Base-by-base conservation (phyloP, 2,329 filamentous ascomycete genomes). In the Calonectria hongkongensis region DNA sequence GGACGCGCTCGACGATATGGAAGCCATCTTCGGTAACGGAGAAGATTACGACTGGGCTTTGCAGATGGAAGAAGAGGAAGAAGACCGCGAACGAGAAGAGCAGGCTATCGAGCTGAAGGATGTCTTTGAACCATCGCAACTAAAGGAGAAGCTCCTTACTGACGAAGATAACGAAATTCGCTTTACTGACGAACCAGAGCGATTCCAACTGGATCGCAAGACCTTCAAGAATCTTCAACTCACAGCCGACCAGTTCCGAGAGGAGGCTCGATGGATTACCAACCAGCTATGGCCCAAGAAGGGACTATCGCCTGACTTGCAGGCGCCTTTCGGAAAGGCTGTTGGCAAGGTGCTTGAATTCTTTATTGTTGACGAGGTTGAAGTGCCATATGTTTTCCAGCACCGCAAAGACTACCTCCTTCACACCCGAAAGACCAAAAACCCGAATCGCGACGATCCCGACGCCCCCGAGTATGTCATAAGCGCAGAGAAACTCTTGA, bases 381-480 rank as follows among this genome's bases (percentile, higher is more conserved):
- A 99, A 84, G 95, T 98, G 1, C 96, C 97, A 0, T 99, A 98
- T 83, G 97, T 99, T 78, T 98, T 98, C 84, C 96, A 98, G 83
- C 97, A 99, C 81, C 95, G 97, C 73, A 98, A 98, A 84, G 97
- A 99, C 83, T 99, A 98, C 81, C 90, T 99, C 51, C 97, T 99
- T 70, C 95, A 98, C 80, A 94, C 94, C 28, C 93, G 93, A 76
- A 95, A 94, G 81, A 89, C 90, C 8, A 86, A 88, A 68, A 89
- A 92, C 86, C 82, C 92, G 81, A 84, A 88, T 33, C 88, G 89
- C 18, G 89, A 92, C 70, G 93, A 96, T 76, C 89, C 90, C 10
- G 92, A 95, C 78, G 92, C 90, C 1, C 92, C 93, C 2, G 92
- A 95, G 71, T 94, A 92, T 80, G 92, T 92, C 70, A 91, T 96